These are phyloP conservation scores for Scytalidium lignicola DNA, from an alignment of 2,329 filamentous ascomycete species.

Conservation along the genomic window DNA sequence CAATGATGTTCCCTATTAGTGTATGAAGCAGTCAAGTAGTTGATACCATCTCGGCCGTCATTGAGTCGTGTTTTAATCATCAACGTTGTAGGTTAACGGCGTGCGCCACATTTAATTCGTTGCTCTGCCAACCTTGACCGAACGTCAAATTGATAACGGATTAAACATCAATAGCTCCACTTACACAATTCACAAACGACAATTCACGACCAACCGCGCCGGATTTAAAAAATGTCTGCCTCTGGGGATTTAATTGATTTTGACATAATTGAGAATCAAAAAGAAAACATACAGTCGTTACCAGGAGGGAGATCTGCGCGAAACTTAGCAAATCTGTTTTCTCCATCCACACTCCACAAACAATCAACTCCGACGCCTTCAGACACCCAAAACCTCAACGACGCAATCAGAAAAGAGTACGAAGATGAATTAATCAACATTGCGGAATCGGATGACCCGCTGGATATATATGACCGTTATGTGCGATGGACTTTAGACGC, in stretches of 20 bases:
- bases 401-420: slow-evolving; percentile 74
- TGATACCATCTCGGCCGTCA: no score
- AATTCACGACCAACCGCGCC: background rate
- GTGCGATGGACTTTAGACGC: slow-evolving; percentile 95
- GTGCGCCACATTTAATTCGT: background rate
- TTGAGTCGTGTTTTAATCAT: no score
- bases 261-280: slow-evolving; percentile 90
- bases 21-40: no score
- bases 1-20: no score
- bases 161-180: background rate
- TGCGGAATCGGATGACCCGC: slow-evolving; percentile 85
- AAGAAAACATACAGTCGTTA: slow-evolving; percentile 95
- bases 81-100: background rate
- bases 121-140: background rate
- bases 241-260: slow-evolving; percentile 62
- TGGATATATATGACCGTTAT: slow-evolving; percentile 94
- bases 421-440: slow-evolving; percentile 77
- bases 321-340: slow-evolving; percentile 79
- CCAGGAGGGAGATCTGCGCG: slow-evolving; percentile 84
- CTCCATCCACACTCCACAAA: slow-evolving; percentile 56
- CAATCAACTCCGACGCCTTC: slow-evolving; percentile 60
- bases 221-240: slow-evolving; percentile 37
- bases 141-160: background rate
- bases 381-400: slow-evolving; percentile 72
- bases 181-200: background rate